These are phyloP conservation scores for Porcisia deanei DNA, from an alignment of 208 protist genomes.

Conservation along the genomic window DNA sequence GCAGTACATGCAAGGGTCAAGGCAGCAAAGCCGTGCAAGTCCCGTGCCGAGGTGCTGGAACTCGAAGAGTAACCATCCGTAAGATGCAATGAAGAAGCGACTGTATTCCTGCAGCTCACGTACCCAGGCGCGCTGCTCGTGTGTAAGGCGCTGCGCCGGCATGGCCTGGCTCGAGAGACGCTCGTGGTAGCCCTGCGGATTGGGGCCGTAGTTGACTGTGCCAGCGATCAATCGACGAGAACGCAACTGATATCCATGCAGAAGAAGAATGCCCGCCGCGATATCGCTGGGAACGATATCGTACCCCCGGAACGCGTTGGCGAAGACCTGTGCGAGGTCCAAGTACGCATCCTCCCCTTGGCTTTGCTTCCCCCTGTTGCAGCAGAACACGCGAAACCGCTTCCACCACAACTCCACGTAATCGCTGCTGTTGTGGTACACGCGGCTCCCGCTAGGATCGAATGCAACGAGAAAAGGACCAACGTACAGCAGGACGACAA, in stretches of 20 bases:
- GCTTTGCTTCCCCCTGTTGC: constrained; percentile 27
- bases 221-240: constrained; percentile 30
- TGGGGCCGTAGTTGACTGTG: constrained; percentile 38
- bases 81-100: constrained; percentile 75
- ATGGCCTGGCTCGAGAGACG: constrained; percentile 54
- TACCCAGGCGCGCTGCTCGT: constrained; percentile 34
- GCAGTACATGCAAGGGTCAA: constrained; percentile 75
- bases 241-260: constrained; percentile 66
- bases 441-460: constrained; percentile 49
- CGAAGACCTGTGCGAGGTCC: constrained; percentile 65
- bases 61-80: constrained; percentile 77
- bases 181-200: constrained; percentile 38
- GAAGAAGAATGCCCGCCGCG: constrained; percentile 78
- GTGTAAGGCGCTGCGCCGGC: constrained; percentile 38
- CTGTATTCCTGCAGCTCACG: constrained; percentile 63
- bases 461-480: constrained; percentile 48
- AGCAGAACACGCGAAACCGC: constrained; percentile 69
- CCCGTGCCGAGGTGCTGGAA: constrained; percentile 68
- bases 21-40: constrained; percentile 55
- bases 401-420: constrained; percentile 70
- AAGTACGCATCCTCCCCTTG: constrained; percentile 53
- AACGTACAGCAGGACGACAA: constrained; percentile 32
- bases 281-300: constrained; percentile 89
- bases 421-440: constrained; percentile 45
- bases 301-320: constrained; percentile 74